Evolutionary conservation across 495 filamentous ascomycete species (phyloP), one percentile per base, ranked within the genome.

Genomic region (Chaetomidium leptoderma): DNA sequence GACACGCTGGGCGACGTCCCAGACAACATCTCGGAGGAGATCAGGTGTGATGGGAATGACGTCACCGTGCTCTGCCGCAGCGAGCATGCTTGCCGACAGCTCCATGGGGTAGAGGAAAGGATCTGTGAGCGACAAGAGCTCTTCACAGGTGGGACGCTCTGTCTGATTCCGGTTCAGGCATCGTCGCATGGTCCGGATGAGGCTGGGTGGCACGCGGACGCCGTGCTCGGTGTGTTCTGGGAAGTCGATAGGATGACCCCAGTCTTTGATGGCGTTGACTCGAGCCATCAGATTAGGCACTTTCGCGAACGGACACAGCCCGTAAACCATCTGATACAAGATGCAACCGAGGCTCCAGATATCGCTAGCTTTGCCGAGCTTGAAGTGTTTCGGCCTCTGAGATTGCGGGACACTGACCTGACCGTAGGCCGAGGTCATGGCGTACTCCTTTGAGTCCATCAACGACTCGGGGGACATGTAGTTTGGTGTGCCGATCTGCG

Each of bases 381-480:
- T 96, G 89, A 96, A 93, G 55, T 96, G 73, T 62, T 92, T 88
- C 2, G 85, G 84, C 21, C 65, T 61, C 30, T 61, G 63, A 39
- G 71, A 62, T 57, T 70, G 67, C 36, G 73, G 55, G 57, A 69
- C 63, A 45, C 82, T 77, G 55, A 82, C 70, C 6, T 83, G 78
- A 47, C 80, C 59, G 45, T 66, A 57, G 13, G 67, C 67, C 24
- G 70, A 66, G 1, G 59, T 70, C 48, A 70, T 63, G 55, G 70
- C 70, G 57, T 72, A 72, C 27, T 74, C 84, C 63, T 95, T 96
- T 4, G 85, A 91, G 71, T 98, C 95, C 58, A 92, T 82, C 63
- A 97, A 77, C 21, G 88, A 88, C 70, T 98, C 93, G 1, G 93
- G 93, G 3, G 90, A 92, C 95, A 98, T 97, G 78, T 97, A 98